Percentiles rank a stretch among this genome's conserved stretches.
Evolutionary conservation across 768 basidiomycete species (phyloP).

Genomic region (Pholiota molesta): DNA sequence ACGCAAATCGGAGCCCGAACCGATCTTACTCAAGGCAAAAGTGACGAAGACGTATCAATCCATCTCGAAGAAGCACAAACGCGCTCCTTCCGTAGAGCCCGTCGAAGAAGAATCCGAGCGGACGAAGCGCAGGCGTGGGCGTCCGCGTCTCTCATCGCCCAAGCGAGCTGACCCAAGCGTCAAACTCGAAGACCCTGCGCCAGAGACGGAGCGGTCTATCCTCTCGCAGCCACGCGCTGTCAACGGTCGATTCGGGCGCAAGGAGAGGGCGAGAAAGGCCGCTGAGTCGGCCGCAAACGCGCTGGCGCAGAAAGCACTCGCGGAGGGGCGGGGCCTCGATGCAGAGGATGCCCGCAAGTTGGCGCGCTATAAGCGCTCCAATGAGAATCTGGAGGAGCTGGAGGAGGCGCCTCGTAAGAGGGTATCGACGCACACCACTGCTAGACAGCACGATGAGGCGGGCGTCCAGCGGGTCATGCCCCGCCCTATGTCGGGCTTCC

Average conservation of each 20-base stretch:
- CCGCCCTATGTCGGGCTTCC: conserved; percentile 41
- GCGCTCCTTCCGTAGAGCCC: conserved; percentile 16
- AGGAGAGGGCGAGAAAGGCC: conserved; percentile 44
- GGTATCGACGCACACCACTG: neutral
- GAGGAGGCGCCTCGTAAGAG: conserved; percentile 40
- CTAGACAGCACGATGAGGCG: conserved; percentile 1
- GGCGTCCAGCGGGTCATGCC: conserved; percentile 40
- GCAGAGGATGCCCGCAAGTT: conserved; percentile 21
- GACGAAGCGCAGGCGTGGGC: conserved; percentile 42
- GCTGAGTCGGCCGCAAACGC: conserved; percentile 4
- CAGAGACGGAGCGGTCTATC: conserved; percentile 45
- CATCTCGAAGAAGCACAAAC: conserved; percentile 15
- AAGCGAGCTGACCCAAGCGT: conserved; percentile 15
- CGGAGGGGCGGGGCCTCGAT: conserved; percentile 1
- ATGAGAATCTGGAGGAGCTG: conserved; percentile 33
- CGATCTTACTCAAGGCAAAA: conserved; percentile 21
- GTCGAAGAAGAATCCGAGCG: conserved; percentile 14
- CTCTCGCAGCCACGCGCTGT: conserved; percentile 60
- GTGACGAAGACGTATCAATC: conserved; percentile 29
- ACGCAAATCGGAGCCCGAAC: conserved; percentile 46
- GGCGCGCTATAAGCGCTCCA: conserved; percentile 35
- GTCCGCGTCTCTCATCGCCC: conserved; percentile 41
- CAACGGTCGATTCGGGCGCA: conserved; percentile 73
- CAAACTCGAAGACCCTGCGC: conserved; percentile 27
- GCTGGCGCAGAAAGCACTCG: neutral